Evolutionary conservation across 148 eudicot species (phyloP).

Genomic region (Camellia sinensis): DNA sequence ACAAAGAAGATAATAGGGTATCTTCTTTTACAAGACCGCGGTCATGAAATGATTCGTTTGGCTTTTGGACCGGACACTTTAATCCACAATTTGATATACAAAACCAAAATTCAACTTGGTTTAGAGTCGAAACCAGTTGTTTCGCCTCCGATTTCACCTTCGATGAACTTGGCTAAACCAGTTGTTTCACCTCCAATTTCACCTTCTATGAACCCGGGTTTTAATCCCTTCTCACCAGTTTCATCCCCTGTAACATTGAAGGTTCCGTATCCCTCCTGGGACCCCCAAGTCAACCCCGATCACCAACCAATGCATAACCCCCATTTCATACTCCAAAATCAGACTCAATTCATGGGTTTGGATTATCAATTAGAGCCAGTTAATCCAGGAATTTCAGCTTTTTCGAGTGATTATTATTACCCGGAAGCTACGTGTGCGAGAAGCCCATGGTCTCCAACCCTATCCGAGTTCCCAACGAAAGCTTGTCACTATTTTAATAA

Average conservation of each 20-base stretch:
- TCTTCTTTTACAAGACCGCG: constrained; percentile 47
- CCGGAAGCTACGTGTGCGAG: constrained; percentile 40
- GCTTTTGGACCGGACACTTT: constrained; percentile 59
- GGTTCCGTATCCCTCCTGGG: constrained; percentile 36
- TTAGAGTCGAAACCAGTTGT: constrained; percentile 27
- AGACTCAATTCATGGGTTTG: constrained; percentile 28
- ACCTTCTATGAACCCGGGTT: constrained; percentile 27
- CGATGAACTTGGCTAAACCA: constrained; percentile 23
- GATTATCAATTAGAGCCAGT: constrained; percentile 46
- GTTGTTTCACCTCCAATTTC: constrained; percentile 33
- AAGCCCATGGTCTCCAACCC: constrained; percentile 31
- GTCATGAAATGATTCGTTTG: constrained; percentile 56
- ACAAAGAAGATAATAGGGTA: constrained; percentile 54
- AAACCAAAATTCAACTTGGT: constrained; percentile 38
- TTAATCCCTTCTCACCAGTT: constrained; percentile 33
- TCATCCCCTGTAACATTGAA: constrained; percentile 30
- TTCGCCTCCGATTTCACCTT: constrained; percentile 40
- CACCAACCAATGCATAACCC: constrained; percentile 24
- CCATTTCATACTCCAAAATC: constrained; percentile 31
- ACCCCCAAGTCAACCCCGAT: constrained; percentile 28
- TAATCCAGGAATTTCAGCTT: constrained; percentile 22
- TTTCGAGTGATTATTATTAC: constrained; percentile 36
- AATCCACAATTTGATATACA: constrained; percentile 40
- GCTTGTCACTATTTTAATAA: constrained; percentile 70
- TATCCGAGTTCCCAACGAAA: constrained; percentile 57